phyloP scores from a whole-genome alignment of 2,329 filamentous ascomycete genomes.

The Claviceps maximensis region DNA sequence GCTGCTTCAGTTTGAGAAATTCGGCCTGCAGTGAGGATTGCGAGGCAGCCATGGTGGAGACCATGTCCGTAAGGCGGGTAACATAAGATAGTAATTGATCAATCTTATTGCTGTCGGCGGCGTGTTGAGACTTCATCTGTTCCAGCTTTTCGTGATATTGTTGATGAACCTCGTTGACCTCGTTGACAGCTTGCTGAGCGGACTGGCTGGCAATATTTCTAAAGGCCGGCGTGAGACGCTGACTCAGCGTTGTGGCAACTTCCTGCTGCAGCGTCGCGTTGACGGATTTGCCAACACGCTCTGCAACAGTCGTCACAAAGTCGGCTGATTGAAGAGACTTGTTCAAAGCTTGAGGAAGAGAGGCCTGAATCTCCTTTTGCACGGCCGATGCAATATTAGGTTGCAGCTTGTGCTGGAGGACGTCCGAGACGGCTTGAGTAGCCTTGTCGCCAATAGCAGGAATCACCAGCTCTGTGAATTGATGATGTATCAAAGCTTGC shows the following conservation, averaged over 20 bases:
- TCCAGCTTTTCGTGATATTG: constrained; percentile 39
- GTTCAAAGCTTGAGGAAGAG: constrained; percentile 49
- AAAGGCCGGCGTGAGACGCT: constrained; percentile 53
- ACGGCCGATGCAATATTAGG: constrained; percentile 52
- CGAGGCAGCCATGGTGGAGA: constrained; percentile 54
- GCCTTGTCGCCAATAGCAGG: constrained; percentile 60
- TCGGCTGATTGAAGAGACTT: constrained; percentile 55
- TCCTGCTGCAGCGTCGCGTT: constrained; percentile 56
- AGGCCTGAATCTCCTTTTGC: constrained; percentile 58
- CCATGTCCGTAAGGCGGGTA: constrained; percentile 51
- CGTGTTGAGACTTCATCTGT: constrained; percentile 36
- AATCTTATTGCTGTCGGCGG: constrained; percentile 49
- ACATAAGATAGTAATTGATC: constrained; percentile 58
- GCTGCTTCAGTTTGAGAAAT: constrained; percentile 43
- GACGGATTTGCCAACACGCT: constrained; percentile 56
- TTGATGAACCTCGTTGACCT: constrained; percentile 56
- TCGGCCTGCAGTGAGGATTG: constrained; percentile 58
- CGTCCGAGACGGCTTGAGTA: constrained; percentile 54
- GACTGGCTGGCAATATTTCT: constrained; percentile 50
- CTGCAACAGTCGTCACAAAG: constrained; percentile 54
- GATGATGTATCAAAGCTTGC: constrained; percentile 59
- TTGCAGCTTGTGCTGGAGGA: constrained; percentile 55
- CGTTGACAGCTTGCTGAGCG: constrained; percentile 52
- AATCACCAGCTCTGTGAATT: constrained; percentile 62
- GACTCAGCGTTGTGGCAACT: constrained; percentile 46